These are phyloP conservation scores for Cladosporium sp. DNA, from an alignment of 2,329 filamentous ascomycete species.

Conservation along the genomic window DNA sequence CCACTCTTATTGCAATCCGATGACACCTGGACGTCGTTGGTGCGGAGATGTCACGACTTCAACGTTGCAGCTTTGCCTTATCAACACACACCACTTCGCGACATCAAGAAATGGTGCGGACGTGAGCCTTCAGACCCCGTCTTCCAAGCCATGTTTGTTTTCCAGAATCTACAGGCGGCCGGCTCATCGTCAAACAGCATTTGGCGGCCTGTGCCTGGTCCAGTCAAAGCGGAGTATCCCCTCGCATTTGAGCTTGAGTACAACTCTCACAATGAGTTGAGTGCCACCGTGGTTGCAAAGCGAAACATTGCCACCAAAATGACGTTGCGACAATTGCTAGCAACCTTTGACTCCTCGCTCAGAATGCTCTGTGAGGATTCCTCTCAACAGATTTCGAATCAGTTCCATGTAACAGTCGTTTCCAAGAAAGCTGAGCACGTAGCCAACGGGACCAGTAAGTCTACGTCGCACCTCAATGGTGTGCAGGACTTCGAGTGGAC, in stretches of 20 bases:
- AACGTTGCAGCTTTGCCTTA: constrained; percentile 65
- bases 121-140: constrained; percentile 52
- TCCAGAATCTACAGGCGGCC: constrained; percentile 47
- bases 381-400: constrained; percentile 16
- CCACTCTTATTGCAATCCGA: constrained; percentile 43
- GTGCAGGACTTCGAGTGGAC: constrained; percentile 56
- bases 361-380: constrained; percentile 33
- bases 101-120: constrained; percentile 75
- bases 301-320: constrained; percentile 36
- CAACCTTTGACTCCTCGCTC: constrained; percentile 40
- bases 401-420: constrained; percentile 4
- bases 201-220: constrained; percentile 18
- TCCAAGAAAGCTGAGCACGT: too few relatives aligned
- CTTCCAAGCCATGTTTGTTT: constrained; percentile 81
- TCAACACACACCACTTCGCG: constrained; percentile 73
- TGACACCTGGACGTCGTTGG: constrained; percentile 57
- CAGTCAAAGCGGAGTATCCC: constrained; percentile 61
- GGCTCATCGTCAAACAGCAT: background rate
- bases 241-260: constrained; percentile 71
- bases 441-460: background rate
- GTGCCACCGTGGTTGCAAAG: constrained; percentile 58
- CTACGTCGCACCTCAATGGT: constrained; percentile 19
- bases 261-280: constrained; percentile 44
- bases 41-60: constrained; percentile 65
- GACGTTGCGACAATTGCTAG: constrained; percentile 38